Conservation (phyloP, 768 basidiomycete genomes). For the Suillus sp. region DNA sequence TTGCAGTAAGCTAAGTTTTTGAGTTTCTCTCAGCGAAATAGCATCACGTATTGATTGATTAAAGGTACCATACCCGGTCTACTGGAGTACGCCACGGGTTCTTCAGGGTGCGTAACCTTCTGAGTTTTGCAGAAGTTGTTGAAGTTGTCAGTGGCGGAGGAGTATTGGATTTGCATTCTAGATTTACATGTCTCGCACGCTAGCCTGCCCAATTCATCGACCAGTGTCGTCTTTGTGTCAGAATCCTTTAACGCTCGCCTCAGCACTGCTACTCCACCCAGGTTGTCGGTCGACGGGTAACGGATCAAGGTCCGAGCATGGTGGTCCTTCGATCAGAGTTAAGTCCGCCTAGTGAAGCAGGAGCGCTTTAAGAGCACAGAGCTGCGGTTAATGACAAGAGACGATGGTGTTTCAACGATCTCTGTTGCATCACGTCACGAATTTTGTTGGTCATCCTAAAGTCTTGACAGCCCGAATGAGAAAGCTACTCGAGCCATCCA, state of each 20-base stretch:
- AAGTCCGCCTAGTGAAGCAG: not conserved
- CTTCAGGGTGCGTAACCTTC: not conserved
- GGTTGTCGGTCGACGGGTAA: not conserved
- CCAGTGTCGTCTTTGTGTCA: not conserved
- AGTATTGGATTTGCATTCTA: slow-evolving; percentile 2
- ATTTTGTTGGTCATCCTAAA: slow-evolving; percentile 3
- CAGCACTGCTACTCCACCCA: not conserved
- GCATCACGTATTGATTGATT: not conserved
- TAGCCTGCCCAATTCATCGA: slow-evolving; percentile 5
- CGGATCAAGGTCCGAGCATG: not conserved
- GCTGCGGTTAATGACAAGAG: not conserved
- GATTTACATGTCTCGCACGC: slow-evolving; percentile 1
- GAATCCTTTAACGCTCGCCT: slow-evolving; percentile 1
- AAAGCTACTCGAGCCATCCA: not conserved
- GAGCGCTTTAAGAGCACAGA: not conserved
- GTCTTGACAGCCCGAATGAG: not conserved
- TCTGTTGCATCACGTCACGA: not conserved
- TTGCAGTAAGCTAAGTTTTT: not conserved
- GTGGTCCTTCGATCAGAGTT: no score
- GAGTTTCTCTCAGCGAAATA: not conserved
- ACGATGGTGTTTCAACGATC: not conserved
- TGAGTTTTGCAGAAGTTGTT: slow-evolving; percentile 4
- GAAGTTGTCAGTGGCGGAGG: not conserved
- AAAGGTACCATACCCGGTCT: not conserved
- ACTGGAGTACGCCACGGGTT: not conserved